Evolutionary conservation across 2,329 filamentous ascomycete genomes (phyloP).

Genomic region (Plenodomus biglobosus): DNA sequence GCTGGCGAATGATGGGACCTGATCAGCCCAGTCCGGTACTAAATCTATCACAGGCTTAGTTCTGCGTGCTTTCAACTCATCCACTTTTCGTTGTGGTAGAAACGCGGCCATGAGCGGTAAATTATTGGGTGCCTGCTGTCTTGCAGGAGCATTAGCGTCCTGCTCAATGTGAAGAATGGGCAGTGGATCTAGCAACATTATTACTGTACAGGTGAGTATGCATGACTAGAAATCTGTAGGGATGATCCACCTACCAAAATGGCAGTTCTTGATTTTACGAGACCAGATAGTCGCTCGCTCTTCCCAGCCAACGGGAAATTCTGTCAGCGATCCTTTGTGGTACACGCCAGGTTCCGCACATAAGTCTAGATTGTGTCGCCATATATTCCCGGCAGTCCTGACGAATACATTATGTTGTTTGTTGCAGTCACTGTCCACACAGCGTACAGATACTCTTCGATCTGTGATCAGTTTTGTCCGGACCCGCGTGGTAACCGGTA

Average conservation of each 20-base stretch:
- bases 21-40: not conserved
- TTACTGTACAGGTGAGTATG: not conserved
- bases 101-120: not conserved
- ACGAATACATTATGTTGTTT: slow-evolving; percentile 1
- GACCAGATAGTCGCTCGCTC: slow-evolving; percentile 14
- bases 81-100: not conserved
- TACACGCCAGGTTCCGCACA: slow-evolving; percentile 8
- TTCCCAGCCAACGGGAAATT: slow-evolving; percentile 15
- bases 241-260: slow-evolving; percentile 4
- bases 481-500: slow-evolving; percentile 3
- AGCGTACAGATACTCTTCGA: slow-evolving; percentile 1
- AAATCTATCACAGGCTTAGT: not conserved
- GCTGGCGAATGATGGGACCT: not conserved
- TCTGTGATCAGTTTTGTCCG: slow-evolving; percentile 5
- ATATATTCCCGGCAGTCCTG: slow-evolving; percentile 8
- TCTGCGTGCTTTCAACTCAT: not conserved
- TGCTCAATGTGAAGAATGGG: not conserved
- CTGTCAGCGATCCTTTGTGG: slow-evolving; percentile 6
- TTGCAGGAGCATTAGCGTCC: slow-evolving; percentile 3
- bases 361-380: slow-evolving; percentile 11
- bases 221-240: too few species aligned
- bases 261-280: slow-evolving; percentile 5
- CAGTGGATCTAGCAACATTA: not conserved
- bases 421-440: slow-evolving; percentile 2
- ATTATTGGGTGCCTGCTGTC: not conserved